These are phyloP conservation scores for Rhodocollybia butyracea DNA, from an alignment of 768 basidiomycete genomes.

Conservation along the genomic window DNA sequence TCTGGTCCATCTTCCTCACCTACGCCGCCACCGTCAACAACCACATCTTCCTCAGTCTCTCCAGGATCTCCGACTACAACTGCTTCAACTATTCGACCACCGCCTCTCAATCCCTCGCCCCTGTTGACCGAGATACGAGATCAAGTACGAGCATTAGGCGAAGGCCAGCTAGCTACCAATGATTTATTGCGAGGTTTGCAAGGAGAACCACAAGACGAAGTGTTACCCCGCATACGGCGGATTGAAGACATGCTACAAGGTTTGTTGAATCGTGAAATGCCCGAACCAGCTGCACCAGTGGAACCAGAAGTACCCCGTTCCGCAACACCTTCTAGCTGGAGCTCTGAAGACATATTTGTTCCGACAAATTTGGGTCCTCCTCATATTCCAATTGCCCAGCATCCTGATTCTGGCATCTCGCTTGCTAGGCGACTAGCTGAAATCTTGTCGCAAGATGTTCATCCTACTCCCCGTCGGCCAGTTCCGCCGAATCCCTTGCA, in stretches of 20 bases:
- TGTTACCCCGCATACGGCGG: conserved; percentile 37
- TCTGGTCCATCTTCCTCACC: conserved; percentile 25
- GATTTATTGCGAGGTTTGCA: conserved; percentile 52
- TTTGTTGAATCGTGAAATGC: conserved; percentile 32
- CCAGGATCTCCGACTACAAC: conserved; percentile 18
- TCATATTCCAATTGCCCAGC: conserved; percentile 36
- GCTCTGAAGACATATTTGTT: conserved; percentile 24
- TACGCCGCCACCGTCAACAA: conserved; percentile 31
- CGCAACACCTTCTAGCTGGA: conserved; percentile 22
- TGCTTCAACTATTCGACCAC: conserved; percentile 29
- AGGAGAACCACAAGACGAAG: conserved; percentile 29
- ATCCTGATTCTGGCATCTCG: conserved; percentile 46
- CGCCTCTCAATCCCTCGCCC: conserved; percentile 40
- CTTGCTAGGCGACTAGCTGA: conserved; percentile 61
- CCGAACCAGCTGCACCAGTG: conserved; percentile 7
- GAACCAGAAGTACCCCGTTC: conserved; percentile 7
- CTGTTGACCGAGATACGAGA: conserved; percentile 57
- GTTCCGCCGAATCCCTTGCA: conserved; percentile 50
- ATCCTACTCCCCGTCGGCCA: conserved; percentile 34
- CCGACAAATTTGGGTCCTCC: conserved; percentile 12
- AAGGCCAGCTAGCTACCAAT: conserved; percentile 60
- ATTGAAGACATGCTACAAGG: conserved; percentile 45
- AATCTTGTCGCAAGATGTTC: conserved; percentile 47
- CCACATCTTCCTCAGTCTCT: conserved; percentile 35
- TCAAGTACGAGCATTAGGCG: conserved; percentile 55